Percentiles rank a stretch among this genome's conserved stretches.
phyloP scores from a whole-genome alignment of 106 monocot species.

The Apostasia shenzhenica region DNA sequence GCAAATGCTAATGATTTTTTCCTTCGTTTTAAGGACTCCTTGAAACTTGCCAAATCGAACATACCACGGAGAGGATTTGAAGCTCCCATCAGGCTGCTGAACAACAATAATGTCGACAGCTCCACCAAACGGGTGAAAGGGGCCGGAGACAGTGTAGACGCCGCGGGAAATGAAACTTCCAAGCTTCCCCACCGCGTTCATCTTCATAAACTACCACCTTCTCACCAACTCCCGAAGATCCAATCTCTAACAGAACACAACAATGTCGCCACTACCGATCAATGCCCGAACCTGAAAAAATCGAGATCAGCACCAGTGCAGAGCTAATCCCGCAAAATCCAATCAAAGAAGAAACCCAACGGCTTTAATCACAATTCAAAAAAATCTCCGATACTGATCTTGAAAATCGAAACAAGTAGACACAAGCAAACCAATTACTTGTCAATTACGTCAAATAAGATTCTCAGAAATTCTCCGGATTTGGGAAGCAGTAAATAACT shows the following conservation, averaged over 20 bases:
- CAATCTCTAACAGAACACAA: neutral
- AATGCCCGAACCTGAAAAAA: neutral
- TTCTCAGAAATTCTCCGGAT: neutral
- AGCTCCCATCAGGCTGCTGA: slow-evolving; percentile 79
- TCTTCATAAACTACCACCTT: slow-evolving; percentile 26
- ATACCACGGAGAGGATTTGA: slow-evolving; percentile 90
- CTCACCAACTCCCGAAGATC: neutral
- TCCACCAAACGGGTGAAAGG: slow-evolving; percentile 91
- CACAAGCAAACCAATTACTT: neutral
- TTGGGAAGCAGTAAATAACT: neutral
- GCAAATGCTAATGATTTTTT: slow-evolving; percentile 60
- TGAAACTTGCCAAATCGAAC: slow-evolving; percentile 88
- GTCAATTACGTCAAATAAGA: neutral
- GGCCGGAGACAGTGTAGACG: slow-evolving; percentile 72
- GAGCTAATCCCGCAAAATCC: neutral
- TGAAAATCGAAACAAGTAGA: neutral
- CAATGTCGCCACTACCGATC: neutral
- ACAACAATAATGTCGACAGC: slow-evolving; percentile 85
- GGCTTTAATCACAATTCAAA: neutral
- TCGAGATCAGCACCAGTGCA: neutral
- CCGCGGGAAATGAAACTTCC: slow-evolving; percentile 55
- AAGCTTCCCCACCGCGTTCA: slow-evolving; percentile 66
- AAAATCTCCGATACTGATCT: neutral
- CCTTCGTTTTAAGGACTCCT: slow-evolving; percentile 72
- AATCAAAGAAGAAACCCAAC: neutral